Evolutionary conservation across 2,329 filamentous ascomycete species (phyloP).

Genomic region (Aspergillus spinulosporus): DNA sequence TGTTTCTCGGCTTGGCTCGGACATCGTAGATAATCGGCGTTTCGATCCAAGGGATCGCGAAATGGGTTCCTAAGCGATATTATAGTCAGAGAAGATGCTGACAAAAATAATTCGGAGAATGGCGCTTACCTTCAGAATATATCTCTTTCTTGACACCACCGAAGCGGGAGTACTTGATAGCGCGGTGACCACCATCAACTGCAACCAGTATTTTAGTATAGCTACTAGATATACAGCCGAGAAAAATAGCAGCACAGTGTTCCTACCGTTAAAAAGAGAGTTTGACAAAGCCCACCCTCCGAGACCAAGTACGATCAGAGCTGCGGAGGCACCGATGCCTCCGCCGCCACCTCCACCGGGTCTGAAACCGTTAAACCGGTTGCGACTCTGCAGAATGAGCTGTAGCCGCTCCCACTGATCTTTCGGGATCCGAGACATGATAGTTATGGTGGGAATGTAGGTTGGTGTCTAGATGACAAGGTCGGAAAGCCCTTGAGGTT

Average conservation of each 20-base stretch:
- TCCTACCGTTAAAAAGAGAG: constrained; percentile 66
- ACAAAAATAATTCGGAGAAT: neutral
- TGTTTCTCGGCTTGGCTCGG: constrained; percentile 93
- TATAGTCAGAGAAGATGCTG: neutral
- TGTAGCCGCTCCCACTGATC: constrained; percentile 68
- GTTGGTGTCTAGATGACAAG: constrained; percentile 28
- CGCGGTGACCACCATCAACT: constrained; percentile 97
- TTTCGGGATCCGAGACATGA: constrained; percentile 57
- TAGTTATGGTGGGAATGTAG: constrained; percentile 28
- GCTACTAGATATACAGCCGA: neutral
- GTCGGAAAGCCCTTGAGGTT: constrained; percentile 28
- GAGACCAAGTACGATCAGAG: constrained; percentile 54
- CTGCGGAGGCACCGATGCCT: constrained; percentile 52
- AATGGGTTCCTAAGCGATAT: constrained; percentile 73
- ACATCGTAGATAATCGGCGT: constrained; percentile 97
- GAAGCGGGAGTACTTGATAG: constrained; percentile 95
- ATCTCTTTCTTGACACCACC: constrained; percentile 95
- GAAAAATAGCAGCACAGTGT: neutral
- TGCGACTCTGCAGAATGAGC: constrained; percentile 58
- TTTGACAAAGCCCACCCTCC: constrained; percentile 50
- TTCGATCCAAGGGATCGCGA: constrained; percentile 95
- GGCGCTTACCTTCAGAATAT: constrained; percentile 76
- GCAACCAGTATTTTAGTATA: constrained; percentile 20
- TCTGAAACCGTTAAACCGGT: constrained; percentile 45
- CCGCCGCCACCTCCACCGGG: constrained; percentile 55